A percentile compares a stretch with the other conserved stretches of the same genome.
phyloP scores from a whole-genome alignment of 345 rosid genomes.

The Gossypium australe region DNA sequence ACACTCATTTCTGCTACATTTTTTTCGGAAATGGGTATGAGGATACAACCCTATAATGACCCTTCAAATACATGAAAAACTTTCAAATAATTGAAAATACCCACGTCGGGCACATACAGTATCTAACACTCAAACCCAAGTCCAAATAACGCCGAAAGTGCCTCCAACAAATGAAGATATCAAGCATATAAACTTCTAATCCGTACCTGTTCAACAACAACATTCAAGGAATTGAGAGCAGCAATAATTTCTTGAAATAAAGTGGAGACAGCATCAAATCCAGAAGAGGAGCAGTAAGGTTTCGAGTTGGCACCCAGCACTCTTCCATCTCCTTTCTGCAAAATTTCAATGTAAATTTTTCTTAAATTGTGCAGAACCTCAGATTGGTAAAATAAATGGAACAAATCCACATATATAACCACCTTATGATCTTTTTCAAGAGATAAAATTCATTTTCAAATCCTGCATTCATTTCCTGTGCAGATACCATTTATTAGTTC shows the following conservation, averaged over 20 bases:
- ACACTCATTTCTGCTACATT: too few relatives aligned
- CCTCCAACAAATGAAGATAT: background rate
- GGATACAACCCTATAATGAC: too few relatives aligned
- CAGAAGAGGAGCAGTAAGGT: constrained; percentile 69
- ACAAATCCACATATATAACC: constrained; percentile 4
- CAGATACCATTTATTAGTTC: constrained; percentile 10
- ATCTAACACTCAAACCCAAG: too few relatives aligned
- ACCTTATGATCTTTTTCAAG: constrained; percentile 63
- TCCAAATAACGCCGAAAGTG: too few relatives aligned
- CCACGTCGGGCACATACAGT: too few relatives aligned
- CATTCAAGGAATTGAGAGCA: constrained; percentile 58
- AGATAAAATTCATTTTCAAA: constrained; percentile 89
- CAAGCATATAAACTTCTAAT: background rate
- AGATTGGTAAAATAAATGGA: background rate
- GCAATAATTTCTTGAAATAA: constrained; percentile 60
- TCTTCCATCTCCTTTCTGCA: constrained; percentile 80
- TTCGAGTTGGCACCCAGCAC: constrained; percentile 59
- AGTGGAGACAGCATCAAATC: constrained; percentile 58
- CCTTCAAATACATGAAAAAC: too few relatives aligned
- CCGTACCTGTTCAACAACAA: constrained; percentile 75
- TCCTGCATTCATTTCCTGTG: constrained; percentile 88
- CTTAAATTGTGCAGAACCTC: background rate
- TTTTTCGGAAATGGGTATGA: too few relatives aligned
- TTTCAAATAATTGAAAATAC: too few relatives aligned
- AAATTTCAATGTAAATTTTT: constrained; percentile 2